Evolutionary conservation across 257 asterid genomes (phyloP).

Genomic region (Solanum peruvianum): DNA sequence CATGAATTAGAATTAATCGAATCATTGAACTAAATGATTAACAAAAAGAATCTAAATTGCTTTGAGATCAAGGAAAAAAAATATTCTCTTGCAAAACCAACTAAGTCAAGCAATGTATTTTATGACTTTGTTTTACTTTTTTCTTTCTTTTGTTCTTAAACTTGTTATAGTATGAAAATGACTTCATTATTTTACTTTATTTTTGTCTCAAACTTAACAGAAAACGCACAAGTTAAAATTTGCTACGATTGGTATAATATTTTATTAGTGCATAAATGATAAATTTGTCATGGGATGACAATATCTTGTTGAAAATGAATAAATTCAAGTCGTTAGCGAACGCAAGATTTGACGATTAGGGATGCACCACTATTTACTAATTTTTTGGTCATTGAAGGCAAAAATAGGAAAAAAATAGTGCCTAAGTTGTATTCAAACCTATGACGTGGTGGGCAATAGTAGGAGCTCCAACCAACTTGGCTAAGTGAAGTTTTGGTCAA

Average conservation of each 20-base stretch:
- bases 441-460: too few relatives aligned
- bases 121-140: neutral
- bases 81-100: neutral
- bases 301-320: too few relatives aligned
- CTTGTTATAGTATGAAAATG: neutral
- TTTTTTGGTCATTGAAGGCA: too few relatives aligned
- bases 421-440: too few relatives aligned
- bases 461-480: too few relatives aligned
- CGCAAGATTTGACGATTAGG: too few relatives aligned
- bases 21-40: neutral
- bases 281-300: neutral
- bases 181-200: neutral
- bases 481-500: too few relatives aligned
- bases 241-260: neutral
- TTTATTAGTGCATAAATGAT: neutral
- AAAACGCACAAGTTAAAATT: neutral
- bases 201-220: neutral
- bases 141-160: neutral
- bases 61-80: neutral
- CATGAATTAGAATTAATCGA: neutral
- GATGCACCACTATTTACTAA: too few relatives aligned
- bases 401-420: too few relatives aligned
- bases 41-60: neutral
- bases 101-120: neutral
- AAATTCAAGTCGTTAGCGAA: too few relatives aligned